These are phyloP conservation scores for Articulospora tetracladia DNA, from an alignment of 495 filamentous ascomycete species.

Conservation along the genomic window DNA sequence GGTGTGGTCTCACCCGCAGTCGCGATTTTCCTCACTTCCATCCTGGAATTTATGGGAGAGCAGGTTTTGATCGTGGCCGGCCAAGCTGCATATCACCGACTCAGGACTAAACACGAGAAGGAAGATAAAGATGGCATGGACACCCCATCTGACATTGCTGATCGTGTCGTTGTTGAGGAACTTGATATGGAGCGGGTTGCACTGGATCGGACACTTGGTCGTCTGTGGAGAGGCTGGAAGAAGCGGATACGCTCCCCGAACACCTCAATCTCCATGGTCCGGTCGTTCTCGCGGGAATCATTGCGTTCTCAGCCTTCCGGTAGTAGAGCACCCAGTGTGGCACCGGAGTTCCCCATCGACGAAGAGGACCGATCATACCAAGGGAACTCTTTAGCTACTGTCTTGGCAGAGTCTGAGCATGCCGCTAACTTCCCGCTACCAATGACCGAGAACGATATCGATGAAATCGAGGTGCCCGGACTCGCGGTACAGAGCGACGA, in stretches of 20 bases:
- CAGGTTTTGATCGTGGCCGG: slow-evolving; percentile 84
- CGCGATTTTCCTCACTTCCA: slow-evolving; percentile 92
- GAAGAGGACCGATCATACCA: too few relatives aligned
- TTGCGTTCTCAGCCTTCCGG: slow-evolving; percentile 34
- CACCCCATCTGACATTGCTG: slow-evolving; percentile 37
- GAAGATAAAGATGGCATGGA: slow-evolving; percentile 44
- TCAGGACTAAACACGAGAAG: slow-evolving; percentile 46
- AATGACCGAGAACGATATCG: slow-evolving; percentile 61
- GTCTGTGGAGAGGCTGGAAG: slow-evolving; percentile 94
- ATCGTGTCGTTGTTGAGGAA: slow-evolving; percentile 80
- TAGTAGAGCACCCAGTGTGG: slow-evolving; percentile 39
- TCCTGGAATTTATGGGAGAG: slow-evolving; percentile 92
- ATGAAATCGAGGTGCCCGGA: slow-evolving; percentile 70
- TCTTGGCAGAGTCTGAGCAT: slow-evolving; percentile 33
- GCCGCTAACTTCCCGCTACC: slow-evolving; percentile 60
- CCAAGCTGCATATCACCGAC: slow-evolving; percentile 76
- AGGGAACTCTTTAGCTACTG: slow-evolving; percentile 14
- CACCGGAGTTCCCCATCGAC: slow-evolving; percentile 16
- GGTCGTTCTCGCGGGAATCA: slow-evolving; percentile 36
- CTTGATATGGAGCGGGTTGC: slow-evolving; percentile 91
- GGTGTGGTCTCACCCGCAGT: slow-evolving; percentile 86
- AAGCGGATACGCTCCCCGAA: slow-evolving; percentile 63
- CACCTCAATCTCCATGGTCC: slow-evolving; percentile 20
- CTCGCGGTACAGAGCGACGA: slow-evolving; percentile 55
- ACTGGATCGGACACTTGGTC: slow-evolving; percentile 78